A percentile compares a stretch with the other conserved stretches of the same genome.
Conservation (phyloP, 495 filamentous ascomycete species). For the Podospora tetraspora region DNA sequence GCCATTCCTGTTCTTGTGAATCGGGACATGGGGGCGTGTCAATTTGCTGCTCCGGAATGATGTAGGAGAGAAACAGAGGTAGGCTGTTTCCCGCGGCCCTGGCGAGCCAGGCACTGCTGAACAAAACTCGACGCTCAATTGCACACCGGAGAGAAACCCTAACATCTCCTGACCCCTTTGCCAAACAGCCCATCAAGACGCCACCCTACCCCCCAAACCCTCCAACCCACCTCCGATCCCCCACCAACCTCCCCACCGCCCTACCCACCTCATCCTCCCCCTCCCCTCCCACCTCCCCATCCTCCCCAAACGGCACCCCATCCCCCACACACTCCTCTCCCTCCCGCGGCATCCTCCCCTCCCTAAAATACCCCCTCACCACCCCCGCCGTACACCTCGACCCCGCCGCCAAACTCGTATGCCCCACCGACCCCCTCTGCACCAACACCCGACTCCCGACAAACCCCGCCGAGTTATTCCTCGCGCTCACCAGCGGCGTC, state of each 20-base stretch:
- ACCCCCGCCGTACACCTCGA: constrained; percentile 32
- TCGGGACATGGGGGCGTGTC: too few species aligned
- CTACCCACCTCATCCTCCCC: constrained; percentile 3
- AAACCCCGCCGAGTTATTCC: constrained; percentile 47
- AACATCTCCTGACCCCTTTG: not conserved
- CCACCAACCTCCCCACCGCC: constrained; percentile 10
- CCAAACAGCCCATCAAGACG: too few species aligned
- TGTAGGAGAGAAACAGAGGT: too few species aligned
- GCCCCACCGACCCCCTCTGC: constrained; percentile 48
- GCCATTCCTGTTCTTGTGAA: too few species aligned
- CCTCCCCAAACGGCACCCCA: constrained; percentile 19
- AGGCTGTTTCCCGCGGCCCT: too few species aligned
- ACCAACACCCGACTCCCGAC: constrained; percentile 48
- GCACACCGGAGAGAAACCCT: too few species aligned
- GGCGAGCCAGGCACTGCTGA: too few species aligned
- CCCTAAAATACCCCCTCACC: constrained; percentile 34
- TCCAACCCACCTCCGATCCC: constrained; percentile 1
- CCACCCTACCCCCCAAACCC: not conserved
- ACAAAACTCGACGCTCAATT: too few species aligned
- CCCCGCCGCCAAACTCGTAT: constrained; percentile 34
- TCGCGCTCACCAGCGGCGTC: constrained; percentile 47
- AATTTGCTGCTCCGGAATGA: too few species aligned
- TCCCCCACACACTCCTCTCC: constrained; percentile 32
- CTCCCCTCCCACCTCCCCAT: not conserved
- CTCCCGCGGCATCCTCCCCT: constrained; percentile 27